Evolutionary conservation across 345 rosid genomes (phyloP), one percentile per base, ranked within the genome.

Genomic region (Eucalyptus pumila): DNA sequence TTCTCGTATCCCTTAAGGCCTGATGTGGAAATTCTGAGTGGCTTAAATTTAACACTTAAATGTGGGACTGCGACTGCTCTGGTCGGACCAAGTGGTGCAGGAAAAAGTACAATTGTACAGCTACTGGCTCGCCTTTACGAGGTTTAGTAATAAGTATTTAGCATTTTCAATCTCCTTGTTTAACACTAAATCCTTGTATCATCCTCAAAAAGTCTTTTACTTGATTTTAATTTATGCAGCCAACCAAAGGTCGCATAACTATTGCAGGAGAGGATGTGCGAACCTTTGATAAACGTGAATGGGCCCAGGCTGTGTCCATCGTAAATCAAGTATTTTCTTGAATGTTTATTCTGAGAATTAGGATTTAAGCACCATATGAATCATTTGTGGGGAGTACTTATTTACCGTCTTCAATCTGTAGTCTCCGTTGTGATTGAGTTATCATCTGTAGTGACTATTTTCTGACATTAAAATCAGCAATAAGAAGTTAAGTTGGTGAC

Each of bases 1-100:
- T 96, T 96, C 92, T 94, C 98, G 65, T 97, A 97, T 93, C 99
- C 99, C 88, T 89, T 95, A 91, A 93, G 99, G 88, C 98, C 98
- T 32, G 98, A 94, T 85, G 95, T 94, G 86, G 94, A 94, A 93
- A 94, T 97, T 87, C 92, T 97, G 81, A 95, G 90, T 87, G 97
- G 96, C 88, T 94, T 97, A 89, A 94, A 90, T 92, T 93, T 97
- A 90, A 94, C 94, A 8, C 93, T 97, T 47, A 96, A 94, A 88
- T 93, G 92, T 87, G 99, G 99, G 91, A 94, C 97, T 52, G 95
- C 96, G 89, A 97, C 98, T 87, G 99, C 99, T 88, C 93, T 97
- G 87, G 99, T 97, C 87, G 99, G 99, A 76, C 90, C 98, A 88
- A 97, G 99, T 89, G 99, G 99, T 91, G 96, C 99, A 40, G 99